Base-by-base conservation (phyloP, 805 yeast species). In the Candida ipomoeae region DNA sequence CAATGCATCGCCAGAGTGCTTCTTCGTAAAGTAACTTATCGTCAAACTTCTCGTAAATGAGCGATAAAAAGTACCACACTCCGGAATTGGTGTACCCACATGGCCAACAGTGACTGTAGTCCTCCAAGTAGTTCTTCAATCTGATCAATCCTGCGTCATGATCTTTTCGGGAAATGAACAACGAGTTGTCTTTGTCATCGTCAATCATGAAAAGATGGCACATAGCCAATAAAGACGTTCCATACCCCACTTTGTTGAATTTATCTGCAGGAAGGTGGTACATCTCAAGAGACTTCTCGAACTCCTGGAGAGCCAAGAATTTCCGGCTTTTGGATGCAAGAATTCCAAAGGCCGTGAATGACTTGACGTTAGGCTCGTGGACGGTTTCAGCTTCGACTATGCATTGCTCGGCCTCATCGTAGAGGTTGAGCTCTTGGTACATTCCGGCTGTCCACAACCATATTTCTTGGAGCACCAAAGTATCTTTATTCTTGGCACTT, bases 361-460 rank as follows among this genome's bases (percentile, higher is more conserved):
- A 80, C 46, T 71, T 74, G 29, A 73, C 67, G 35, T 75, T 78
- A 11, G 80, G 75, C 33, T 71, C 70, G 46, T 60, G 68, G 2
- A 76, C 71, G 1, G 73, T 65, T 50, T 79, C 84, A 1, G 95
- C 89, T 64, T 89, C 96, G 6, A 77, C 74, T 4, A 89, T 75
- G 43, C 96, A 85, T 51, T 79, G 82, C 58, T 82, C 83, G 1
- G 91, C 82, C 48, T 89, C 95, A 2, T 70, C 75, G 1, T 69
- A 55, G 37, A 79, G 64, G 1, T 79, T 83, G 5, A 79, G 74
- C 51, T 79, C 78, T 58, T 79, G 69, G 62, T 88, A 89, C 26
- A 89, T 68, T 35, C 77, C 75, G 0, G 89, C 77, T 0, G 88
- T 76, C 80, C 89, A 81, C 45, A 90, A 63, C 96, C 97, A 90